Evolutionary conservation across 768 basidiomycete genomes (phyloP), one percentile per base, ranked within the genome.

Genomic region (Podaxis carcinomalis): DNA sequence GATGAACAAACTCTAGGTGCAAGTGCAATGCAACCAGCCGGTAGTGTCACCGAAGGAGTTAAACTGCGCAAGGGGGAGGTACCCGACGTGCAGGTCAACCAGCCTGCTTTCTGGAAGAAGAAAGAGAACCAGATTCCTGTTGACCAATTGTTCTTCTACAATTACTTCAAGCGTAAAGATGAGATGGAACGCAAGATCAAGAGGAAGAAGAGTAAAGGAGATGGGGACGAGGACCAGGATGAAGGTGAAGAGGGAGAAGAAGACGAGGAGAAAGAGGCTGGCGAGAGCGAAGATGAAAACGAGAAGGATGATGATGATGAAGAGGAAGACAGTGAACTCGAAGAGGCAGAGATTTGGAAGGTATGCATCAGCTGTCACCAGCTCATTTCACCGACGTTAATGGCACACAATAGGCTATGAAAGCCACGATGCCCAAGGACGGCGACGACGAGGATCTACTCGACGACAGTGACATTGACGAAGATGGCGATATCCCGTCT

Each of bases 1-100:
- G 58, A 56, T 50, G 80, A n/a, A 44, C 42, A 77, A 59, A 76
- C 83, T 6, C 89, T 87, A 69, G 95, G 95, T n/a, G 80, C 85
- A 0, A 92, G 89, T 63, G 90, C 92, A 57, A 98, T 98, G 97
- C 96, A 99, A 75, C 94, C 94, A n/a, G 86, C 88, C 1, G 89
- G 90, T 5, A 82, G 81, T 51, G 80, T 78, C 1, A 65, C 82
- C n/a, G 88, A 88, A 1, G 85, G 90, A 2, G 86, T 93, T 42
- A 92, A 89, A 74, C 80, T 93, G 44, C 69, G 85, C 49, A 85
- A 82, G 67, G 86, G 87, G 2, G 84, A 88, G 59, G 75, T 81
- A 32, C 75, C 73, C 51, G 73, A 75, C 2, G 76, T 74, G 25
- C 68, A 81, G 62, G 84, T 95, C 53, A 95, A 98, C 68, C 86